Evolutionary conservation across 164 flowering plant species (phyloP).

Genomic region (Euptelea pleiosperma): DNA sequence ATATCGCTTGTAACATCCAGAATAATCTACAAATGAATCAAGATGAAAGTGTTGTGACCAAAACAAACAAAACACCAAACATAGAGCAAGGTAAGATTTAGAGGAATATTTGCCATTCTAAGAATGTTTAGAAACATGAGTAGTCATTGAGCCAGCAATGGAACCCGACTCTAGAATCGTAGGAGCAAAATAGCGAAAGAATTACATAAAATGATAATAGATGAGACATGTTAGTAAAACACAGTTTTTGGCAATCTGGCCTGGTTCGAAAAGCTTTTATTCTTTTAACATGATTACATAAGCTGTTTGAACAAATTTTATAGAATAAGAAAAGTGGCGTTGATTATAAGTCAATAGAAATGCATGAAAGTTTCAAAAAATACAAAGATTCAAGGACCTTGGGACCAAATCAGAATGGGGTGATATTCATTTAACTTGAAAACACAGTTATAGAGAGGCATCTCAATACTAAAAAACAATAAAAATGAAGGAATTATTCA

Average conservation of each 20-base stretch:
- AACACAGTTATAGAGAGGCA: too few species aligned
- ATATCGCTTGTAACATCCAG: slow-evolving; percentile 86
- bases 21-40: slow-evolving; percentile 38
- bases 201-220: background rate
- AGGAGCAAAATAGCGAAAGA: background rate
- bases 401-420: too few species aligned
- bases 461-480: too few species aligned
- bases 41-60: background rate
- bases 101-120: background rate
- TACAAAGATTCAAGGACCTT: too few species aligned
- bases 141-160: background rate
- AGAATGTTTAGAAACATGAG: background rate
- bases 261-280: too few species aligned
- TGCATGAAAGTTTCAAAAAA: too few species aligned
- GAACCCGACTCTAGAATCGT: background rate
- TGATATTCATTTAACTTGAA: too few species aligned
- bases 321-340: too few species aligned
- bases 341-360: too few species aligned
- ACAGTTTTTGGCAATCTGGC: too few species aligned
- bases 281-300: background rate
- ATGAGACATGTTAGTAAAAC: background rate
- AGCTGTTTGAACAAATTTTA: background rate
- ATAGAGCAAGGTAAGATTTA: background rate
- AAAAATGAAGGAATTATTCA: too few species aligned
- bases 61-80: background rate